Evolutionary conservation across 345 rosid species (phyloP), one percentile per base, ranked within the genome.

Genomic region (Eucalyptus curtisii): DNA sequence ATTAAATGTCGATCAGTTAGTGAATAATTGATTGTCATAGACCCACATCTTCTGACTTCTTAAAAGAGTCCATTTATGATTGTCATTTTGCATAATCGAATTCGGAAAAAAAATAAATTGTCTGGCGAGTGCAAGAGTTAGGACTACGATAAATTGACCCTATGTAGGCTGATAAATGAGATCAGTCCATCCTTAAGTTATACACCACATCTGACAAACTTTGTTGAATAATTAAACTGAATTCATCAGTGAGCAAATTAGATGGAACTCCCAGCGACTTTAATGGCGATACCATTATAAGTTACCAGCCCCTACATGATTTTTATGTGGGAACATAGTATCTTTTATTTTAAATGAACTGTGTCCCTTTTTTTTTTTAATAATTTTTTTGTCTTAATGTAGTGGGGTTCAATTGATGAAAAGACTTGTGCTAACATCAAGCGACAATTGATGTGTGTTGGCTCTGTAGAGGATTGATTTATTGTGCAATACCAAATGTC

Each of bases 1-100:
- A 66, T 66, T 66, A 7, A 15, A n/a, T 66, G 11, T 31, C 40
- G 0, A 61, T 2, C 0, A 13, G 10, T 66, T 7, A 4, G 3
- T 2, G 33, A 64, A 64, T 64, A 1, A n/a, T n/a, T n/a, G 76
- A 64, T 30, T n/a, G 76, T 61, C 0, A 8, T 64, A 49, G 52
- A 33, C 1, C 37, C 2, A 0, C 40, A n/a, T n/a, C 37, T 13
- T 4, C 3, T 7, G 11, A n/a, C 40, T n/a, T 66, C 76, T 31
- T n/a, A 7, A 66, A 30, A 15, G 37, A n/a, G 20, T n/a, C 76
- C 22, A 31, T n/a, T n/a, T 1, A 61, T 13, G 68, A 61, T 9
- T 59, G 4, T 30, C 68, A n/a, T 15, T n/a, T 4, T 66, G 20
- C 10, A n/a, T 15, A 4, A 66, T 2, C 20, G 0, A 13, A 30